These are phyloP conservation scores for Blastobotrys illinoisensis DNA, from an alignment of 1,139 yeast genomes.

Conservation along the genomic window DNA sequence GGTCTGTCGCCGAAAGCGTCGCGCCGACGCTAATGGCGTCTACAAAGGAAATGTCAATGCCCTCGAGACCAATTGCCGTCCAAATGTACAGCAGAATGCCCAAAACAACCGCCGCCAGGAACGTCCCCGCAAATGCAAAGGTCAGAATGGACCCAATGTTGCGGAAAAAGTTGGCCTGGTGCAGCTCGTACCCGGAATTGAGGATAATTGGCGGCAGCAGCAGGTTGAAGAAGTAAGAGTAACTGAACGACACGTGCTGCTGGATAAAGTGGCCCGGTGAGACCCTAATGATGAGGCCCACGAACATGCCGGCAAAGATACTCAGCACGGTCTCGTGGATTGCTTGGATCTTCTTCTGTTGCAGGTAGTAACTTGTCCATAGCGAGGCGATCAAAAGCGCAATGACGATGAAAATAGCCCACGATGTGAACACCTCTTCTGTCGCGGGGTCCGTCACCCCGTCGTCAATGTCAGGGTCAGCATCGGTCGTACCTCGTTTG, in stretches of 20 bases:
- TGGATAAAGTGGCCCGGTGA: conserved; percentile 96
- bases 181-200: conserved; percentile 93
- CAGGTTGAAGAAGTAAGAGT: conserved; percentile 89
- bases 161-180: conserved; percentile 90
- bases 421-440: conserved; percentile 91
- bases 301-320: conserved; percentile 93
- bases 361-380: conserved; percentile 92
- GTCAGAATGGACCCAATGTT: conserved; percentile 87
- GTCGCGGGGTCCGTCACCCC: conserved; percentile 84
- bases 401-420: conserved; percentile 90
- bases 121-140: conserved; percentile 97
- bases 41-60: conserved; percentile 80
- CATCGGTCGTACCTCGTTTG: conserved; percentile 36
- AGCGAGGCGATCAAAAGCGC: conserved; percentile 78
- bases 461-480: conserved; percentile 43
- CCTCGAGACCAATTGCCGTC: conserved; percentile 89
- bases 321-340: conserved; percentile 95
- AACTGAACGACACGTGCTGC: conserved; percentile 92
- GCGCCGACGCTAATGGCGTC: conserved; percentile 98
- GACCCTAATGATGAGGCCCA: conserved; percentile 82
- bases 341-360: conserved; percentile 86
- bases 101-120: conserved; percentile 80
- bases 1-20: conserved; percentile 95
- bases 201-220: conserved; percentile 92
- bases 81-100: conserved; percentile 83